Percentiles rank a stretch among this genome's conserved stretches.
phyloP scores from a whole-genome alignment of 352 stramenopile species.

The Pythium guiyangense region DNA sequence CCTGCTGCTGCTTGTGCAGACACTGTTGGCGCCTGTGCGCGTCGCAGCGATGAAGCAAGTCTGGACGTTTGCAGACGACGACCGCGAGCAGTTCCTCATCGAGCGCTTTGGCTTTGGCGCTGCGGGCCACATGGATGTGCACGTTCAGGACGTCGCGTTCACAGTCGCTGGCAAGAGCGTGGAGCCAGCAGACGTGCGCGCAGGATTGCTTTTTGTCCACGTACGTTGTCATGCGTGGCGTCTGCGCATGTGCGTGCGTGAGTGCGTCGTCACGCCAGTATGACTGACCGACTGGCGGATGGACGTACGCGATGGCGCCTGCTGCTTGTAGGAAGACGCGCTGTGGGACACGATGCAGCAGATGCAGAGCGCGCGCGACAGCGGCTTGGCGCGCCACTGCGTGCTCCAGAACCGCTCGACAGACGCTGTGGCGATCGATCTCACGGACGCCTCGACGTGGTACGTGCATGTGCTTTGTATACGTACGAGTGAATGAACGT shows the following conservation, averaged over 20 bases:
- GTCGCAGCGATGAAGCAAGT: slow-evolving; percentile 64
- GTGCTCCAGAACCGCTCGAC: slow-evolving; percentile 40
- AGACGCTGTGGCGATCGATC: slow-evolving; percentile 50
- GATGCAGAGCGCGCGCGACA: slow-evolving; percentile 27
- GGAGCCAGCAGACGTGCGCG: slow-evolving; percentile 13
- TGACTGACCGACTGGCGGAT: background rate
- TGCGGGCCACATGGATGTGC: slow-evolving; percentile 62
- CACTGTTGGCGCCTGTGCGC: background rate
- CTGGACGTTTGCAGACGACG: slow-evolving; percentile 65
- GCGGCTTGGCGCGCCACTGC: slow-evolving; percentile 26
- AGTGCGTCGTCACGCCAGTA: background rate
- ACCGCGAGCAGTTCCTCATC: slow-evolving; percentile 79
- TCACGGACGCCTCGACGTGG: slow-evolving; percentile 49
- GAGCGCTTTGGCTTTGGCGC: slow-evolving; percentile 88
- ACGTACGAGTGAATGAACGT: too few relatives aligned
- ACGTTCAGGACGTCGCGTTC: slow-evolving; percentile 49
- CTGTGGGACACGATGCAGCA: slow-evolving; percentile 53
- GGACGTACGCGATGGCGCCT: background rate
- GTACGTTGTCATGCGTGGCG: slow-evolving; percentile 29
- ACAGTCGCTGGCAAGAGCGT: background rate
- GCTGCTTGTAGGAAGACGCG: slow-evolving; percentile 31
- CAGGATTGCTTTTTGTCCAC: slow-evolving; percentile 63
- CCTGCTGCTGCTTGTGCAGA: background rate
- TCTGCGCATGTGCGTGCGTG: background rate
- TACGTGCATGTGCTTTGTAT: slow-evolving; percentile 11